A percentile compares a stretch with the other conserved stretches of the same genome.
Conservation (phyloP, 2,329 filamentous ascomycete genomes). For the Botryotinia calthae region DNA sequence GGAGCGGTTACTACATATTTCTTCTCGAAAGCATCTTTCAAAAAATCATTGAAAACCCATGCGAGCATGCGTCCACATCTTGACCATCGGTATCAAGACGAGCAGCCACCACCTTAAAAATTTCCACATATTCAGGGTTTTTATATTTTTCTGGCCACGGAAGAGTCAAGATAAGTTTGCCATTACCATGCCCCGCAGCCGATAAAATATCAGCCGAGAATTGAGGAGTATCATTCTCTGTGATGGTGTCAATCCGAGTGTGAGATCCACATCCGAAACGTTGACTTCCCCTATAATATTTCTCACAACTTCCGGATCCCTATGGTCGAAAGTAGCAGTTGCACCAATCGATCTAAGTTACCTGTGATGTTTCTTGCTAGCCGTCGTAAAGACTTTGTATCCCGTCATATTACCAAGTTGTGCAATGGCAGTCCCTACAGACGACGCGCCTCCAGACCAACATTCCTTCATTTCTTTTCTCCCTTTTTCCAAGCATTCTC, state of each 20-base stretch:
- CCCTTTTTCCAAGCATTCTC: conserved; percentile 20
- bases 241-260: conserved; percentile 20
- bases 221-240: conserved; percentile 16
- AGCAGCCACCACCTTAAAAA: conserved; percentile 14
- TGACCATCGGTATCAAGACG: not conserved
- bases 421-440: conserved; percentile 39
- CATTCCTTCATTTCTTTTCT: conserved; percentile 31
- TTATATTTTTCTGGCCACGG: conserved; percentile 8
- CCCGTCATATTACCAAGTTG: conserved; percentile 45
- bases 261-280: conserved; percentile 18
- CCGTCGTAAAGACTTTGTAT: conserved; percentile 42
- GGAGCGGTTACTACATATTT: conserved; percentile 23
- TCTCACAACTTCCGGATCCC: conserved; percentile 18
- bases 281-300: conserved; percentile 22
- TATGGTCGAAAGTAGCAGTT: conserved; percentile 44
- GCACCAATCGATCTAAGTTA: conserved; percentile 44
- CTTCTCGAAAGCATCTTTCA: conserved; percentile 21
- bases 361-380: conserved; percentile 37
- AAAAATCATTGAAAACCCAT: conserved; percentile 27
- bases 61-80: conserved; percentile 22
- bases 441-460: conserved; percentile 37
- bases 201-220: conserved; percentile 16
- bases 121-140: conserved; percentile 20
- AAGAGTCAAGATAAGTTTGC: conserved; percentile 20
- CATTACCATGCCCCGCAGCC: conserved; percentile 9